phyloP scores from a whole-genome alignment of 148 eudicot genomes.

The Silene latifolia region DNA sequence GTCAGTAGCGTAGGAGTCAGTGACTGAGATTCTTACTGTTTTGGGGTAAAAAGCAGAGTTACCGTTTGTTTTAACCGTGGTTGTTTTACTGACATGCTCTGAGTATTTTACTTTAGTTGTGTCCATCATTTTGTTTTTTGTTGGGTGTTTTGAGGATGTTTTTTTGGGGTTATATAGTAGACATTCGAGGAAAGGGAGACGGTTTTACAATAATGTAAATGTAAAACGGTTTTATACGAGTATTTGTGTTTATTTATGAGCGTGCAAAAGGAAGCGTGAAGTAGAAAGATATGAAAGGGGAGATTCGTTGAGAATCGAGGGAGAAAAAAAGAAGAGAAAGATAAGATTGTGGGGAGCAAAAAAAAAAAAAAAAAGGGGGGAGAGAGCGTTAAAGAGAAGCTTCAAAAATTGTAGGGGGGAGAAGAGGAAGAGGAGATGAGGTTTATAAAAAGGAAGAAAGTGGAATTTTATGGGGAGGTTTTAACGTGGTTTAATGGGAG shows the following conservation, averaged over 20 bases:
- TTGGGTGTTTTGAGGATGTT: too few relatives aligned
- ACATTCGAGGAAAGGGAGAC: neutral
- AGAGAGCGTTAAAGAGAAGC: constrained; percentile 37
- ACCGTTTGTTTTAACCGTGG: constrained; percentile 8
- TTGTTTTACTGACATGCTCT: constrained; percentile 45
- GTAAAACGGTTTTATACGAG: too few relatives aligned
- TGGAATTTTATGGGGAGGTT: neutral
- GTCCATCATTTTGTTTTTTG: neutral
- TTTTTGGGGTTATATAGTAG: too few relatives aligned
- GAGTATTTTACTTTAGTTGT: neutral
- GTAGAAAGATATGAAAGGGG: constrained; percentile 15
- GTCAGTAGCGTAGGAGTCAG: constrained; percentile 73
- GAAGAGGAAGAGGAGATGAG: neutral
- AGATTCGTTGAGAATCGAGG: constrained; percentile 24
- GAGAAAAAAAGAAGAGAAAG: constrained; percentile 20
- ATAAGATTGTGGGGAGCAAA: constrained; percentile 11
- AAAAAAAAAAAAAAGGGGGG: constrained; percentile 9
- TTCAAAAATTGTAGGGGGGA: constrained; percentile 9
- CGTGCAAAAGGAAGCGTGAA: constrained; percentile 25
- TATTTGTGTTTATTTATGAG: neutral
- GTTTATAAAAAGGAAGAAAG: neutral
- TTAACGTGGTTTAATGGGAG: too few relatives aligned
- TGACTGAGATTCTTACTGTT: constrained; percentile 53
- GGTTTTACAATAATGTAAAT: too few relatives aligned
- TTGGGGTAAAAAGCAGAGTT: constrained; percentile 20